These are phyloP conservation scores for Ilex asprella DNA, from an alignment of 257 asterid genomes.

Conservation along the genomic window DNA sequence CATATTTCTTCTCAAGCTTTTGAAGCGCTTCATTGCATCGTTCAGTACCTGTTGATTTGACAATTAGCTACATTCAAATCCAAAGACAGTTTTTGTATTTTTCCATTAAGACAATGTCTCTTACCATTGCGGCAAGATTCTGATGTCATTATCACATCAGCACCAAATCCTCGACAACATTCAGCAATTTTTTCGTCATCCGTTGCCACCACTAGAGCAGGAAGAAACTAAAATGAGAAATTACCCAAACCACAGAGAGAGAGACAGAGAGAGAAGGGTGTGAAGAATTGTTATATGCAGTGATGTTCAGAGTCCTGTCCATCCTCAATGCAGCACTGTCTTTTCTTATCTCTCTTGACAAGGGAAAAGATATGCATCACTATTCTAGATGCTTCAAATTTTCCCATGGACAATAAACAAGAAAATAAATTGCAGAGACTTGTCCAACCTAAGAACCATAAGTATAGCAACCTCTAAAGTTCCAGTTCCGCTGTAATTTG, in stretches of 20 bases:
- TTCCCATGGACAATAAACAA: not conserved
- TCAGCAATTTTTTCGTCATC: conserved; percentile 88
- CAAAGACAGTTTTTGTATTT: not conserved
- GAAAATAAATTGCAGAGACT: not conserved
- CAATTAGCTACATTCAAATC: conserved; percentile 1
- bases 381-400: no score
- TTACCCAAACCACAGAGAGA: not conserved
- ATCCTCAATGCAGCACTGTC: not conserved
- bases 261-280: not conserved
- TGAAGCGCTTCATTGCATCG: conserved; percentile 79
- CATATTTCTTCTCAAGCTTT: conserved; percentile 61
- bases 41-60: conserved; percentile 54
- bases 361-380: not conserved
- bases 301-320: not conserved
- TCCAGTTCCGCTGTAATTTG: not conserved
- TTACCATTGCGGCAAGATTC: conserved; percentile 83
- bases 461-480: not conserved
- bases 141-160: conserved; percentile 86
- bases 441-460: not conserved
- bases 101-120: not conserved
- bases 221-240: conserved; percentile 7
- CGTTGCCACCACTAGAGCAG: conserved; percentile 71
- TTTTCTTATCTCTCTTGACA: no score
- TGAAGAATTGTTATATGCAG: not conserved
- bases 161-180: conserved; percentile 87